Evolutionary conservation across 164 flowering plant species (phyloP), one percentile per base, ranked within the genome.

Genomic region (Amborella trichopoda): DNA sequence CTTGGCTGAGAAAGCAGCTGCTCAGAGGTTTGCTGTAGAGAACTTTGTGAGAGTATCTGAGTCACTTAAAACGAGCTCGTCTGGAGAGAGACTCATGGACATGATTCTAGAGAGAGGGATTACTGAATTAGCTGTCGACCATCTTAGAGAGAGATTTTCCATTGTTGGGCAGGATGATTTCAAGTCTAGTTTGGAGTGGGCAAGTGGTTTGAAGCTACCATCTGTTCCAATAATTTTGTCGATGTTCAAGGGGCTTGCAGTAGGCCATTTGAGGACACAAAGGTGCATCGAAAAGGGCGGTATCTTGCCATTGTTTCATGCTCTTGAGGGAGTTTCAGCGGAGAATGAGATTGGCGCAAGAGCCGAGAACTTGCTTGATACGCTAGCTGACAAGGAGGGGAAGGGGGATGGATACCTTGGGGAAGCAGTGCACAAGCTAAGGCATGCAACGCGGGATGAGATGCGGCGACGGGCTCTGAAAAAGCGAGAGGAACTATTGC

Each of bases 281-380:
- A 70, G 39, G 42, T 81, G 87, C 53, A 79, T 93, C 44, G 94
- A 93, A 51, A 74, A 77, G 28, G 95, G 80, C 46, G 91, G 83
- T 3, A 65, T 88, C 52, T 68, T 93, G 50, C 78, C 95, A 2
- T 47, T 93, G 74, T 91, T 93, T 27, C 99, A 93, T 79, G 91
- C 95, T 39, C 54, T 93, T 54, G 99, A 93, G 69, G 94, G 96
- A 23, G 96, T 93, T 19, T 0, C 89, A 30, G 99, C 91, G 50
- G 99, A 84, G 64, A 88, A 83, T 63, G 96, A 88, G 61, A 93
- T 93, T 58, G 99, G 99, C 25, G 95, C 93, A 11, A 79, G 82
- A 67, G 99, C 99, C 50, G 99, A 93, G 61, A 93, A 93, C 55
- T 76, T 88, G 67, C 60, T 93, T 42, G 97, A 93, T 46, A 88